A percentile compares a stretch with the other conserved stretches of the same genome.
Evolutionary conservation across 306 rosid genomes (phyloP).

Genomic region (Lotus japonicus): DNA sequence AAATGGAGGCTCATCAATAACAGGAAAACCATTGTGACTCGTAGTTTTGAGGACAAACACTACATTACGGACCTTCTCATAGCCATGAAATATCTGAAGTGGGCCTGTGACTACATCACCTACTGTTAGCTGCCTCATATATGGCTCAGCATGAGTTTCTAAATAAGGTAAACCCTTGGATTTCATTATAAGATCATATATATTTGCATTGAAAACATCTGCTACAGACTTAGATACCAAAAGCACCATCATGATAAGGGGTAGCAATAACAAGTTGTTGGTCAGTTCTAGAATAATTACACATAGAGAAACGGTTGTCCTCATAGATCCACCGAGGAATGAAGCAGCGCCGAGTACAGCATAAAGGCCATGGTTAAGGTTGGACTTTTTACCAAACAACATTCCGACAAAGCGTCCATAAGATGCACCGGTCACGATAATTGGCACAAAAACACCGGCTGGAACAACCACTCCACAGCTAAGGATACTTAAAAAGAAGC

Average conservation of each 20-base stretch:
- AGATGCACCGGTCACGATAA: slow-evolving; percentile 89
- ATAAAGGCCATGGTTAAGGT: slow-evolving; percentile 76
- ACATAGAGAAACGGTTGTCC: slow-evolving; percentile 86
- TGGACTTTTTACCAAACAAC: slow-evolving; percentile 47
- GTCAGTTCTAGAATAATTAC: slow-evolving; percentile 88
- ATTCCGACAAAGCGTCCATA: slow-evolving; percentile 89
- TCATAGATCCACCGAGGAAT: slow-evolving; percentile 90
- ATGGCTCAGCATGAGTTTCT: slow-evolving; percentile 81
- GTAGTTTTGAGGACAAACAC: slow-evolving; percentile 59
- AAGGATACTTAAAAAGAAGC: slow-evolving; percentile 66
- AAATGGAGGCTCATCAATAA: slow-evolving; percentile 69
- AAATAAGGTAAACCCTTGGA: slow-evolving; percentile 91
- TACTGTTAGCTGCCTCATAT: slow-evolving; percentile 84
- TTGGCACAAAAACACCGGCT: slow-evolving; percentile 86
- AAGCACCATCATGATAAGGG: slow-evolving; percentile 85
- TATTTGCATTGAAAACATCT: slow-evolving; percentile 72
- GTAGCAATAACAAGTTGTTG: slow-evolving; percentile 74
- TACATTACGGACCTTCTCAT: slow-evolving; percentile 76
- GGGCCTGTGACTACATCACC: slow-evolving; percentile 81
- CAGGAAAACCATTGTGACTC: slow-evolving; percentile 85
- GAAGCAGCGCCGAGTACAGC: slow-evolving; percentile 96
- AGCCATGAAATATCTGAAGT: slow-evolving; percentile 65
- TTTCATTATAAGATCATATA: slow-evolving; percentile 88
- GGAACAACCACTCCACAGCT: slow-evolving; percentile 91
- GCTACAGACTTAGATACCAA: slow-evolving; percentile 83